Evolutionary conservation across 2,329 filamentous ascomycete genomes (phyloP).

Genomic region (Nemania bipapillata): DNA sequence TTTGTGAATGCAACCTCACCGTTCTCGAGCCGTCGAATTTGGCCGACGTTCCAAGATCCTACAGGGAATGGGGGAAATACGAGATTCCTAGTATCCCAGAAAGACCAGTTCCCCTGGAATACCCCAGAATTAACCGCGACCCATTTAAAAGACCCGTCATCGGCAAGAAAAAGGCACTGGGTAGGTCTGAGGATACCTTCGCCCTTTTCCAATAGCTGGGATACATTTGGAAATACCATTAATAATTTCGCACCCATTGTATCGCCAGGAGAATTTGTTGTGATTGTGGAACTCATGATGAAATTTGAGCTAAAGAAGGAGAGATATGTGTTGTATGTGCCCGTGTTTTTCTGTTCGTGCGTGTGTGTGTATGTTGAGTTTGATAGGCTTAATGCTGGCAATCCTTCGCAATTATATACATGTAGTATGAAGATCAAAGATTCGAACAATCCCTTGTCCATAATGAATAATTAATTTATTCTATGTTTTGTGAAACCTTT

Average conservation of each 20-base stretch:
- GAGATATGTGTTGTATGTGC: not conserved
- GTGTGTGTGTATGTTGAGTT: not conserved
- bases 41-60: conserved; percentile 21
- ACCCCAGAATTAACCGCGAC: conserved; percentile 23
- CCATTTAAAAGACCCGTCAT: conserved; percentile 20
- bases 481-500: no score
- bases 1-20: conserved; percentile 6
- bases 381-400: not conserved
- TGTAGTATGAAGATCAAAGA: no score
- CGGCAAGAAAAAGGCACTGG: conserved; percentile 19
- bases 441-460: no score
- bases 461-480: no score
- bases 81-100: not conserved
- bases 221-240: not conserved
- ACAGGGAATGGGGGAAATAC: conserved; percentile 21
- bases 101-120: conserved; percentile 11
- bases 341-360: not conserved
- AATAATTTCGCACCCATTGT: conserved; percentile 11
- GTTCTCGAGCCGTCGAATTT: conserved; percentile 9
- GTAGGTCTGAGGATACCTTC: conserved; percentile 27
- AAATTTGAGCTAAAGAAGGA: no score
- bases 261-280: not conserved
- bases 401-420: not conserved
- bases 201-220: conserved; percentile 20
- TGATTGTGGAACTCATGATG: not conserved